These are phyloP conservation scores for Aspergillus udagawae DNA, from an alignment of 2,329 filamentous ascomycete genomes.

Conservation along the genomic window DNA sequence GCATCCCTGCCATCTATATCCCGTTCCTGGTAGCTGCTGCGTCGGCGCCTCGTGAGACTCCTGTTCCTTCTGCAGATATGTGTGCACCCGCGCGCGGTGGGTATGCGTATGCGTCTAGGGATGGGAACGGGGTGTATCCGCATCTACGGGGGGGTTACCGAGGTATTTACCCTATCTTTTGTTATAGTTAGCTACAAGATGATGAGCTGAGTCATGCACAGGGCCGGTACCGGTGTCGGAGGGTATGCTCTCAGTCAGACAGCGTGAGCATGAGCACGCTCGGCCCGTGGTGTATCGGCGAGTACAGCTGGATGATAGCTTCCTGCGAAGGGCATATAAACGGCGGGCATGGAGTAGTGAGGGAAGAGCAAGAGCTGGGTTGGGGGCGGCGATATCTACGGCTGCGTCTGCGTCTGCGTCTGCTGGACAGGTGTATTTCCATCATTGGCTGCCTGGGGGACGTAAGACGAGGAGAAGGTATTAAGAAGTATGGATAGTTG, in stretches of 20 bases:
- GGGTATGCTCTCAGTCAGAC: too few relatives aligned
- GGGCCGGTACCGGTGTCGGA: too few relatives aligned
- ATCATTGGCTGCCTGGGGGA: background rate
- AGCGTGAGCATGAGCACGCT: background rate
- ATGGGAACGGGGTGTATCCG: background rate
- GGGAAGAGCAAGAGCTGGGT: background rate
- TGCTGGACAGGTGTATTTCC: background rate
- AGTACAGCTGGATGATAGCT: constrained; percentile 7
- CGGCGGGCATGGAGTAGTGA: background rate
- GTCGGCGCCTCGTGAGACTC: too few relatives aligned
- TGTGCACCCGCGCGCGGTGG: too few relatives aligned
- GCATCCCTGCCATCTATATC: background rate
- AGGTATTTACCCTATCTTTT: background rate
- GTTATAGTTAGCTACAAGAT: too few relatives aligned
- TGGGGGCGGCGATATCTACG: too few relatives aligned
- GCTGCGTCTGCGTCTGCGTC: too few relatives aligned
- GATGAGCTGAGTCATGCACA: too few relatives aligned
- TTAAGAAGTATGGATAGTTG: too few relatives aligned
- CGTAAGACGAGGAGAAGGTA: too few relatives aligned
- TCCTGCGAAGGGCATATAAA: constrained; percentile 10
- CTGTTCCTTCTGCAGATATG: too few relatives aligned
- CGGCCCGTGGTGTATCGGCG: background rate
- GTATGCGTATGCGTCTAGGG: too few relatives aligned
- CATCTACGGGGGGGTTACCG: background rate
- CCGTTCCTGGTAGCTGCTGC: constrained; percentile 1